These are phyloP conservation scores for Persicaria maculosa DNA, from an alignment of 148 eudicot species.

Conservation along the genomic window DNA sequence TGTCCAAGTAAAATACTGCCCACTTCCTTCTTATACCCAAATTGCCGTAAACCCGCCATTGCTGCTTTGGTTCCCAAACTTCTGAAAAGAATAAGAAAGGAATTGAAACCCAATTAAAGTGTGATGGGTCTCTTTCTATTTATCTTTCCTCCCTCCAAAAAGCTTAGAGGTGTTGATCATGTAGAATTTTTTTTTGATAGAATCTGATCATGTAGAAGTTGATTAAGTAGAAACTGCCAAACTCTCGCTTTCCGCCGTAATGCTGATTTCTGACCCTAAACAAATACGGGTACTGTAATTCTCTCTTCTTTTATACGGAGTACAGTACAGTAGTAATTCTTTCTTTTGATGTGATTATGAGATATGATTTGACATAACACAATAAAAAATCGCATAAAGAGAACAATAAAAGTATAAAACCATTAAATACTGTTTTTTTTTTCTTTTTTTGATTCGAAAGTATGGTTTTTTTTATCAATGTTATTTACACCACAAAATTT, in stretches of 20 bases:
- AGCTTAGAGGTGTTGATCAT: background rate
- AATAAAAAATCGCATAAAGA: background rate
- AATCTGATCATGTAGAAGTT: background rate
- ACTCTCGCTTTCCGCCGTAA: conserved; percentile 10
- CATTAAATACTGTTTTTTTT: background rate
- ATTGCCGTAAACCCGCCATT: conserved; percentile 25
- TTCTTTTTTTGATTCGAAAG: too few relatives aligned
- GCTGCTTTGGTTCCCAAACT: conserved; percentile 7
- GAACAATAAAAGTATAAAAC: background rate
- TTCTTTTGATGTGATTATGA: too few relatives aligned
- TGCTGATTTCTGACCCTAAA: conserved; percentile 8
- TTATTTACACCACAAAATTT: too few relatives aligned
- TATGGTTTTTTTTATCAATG: too few relatives aligned
- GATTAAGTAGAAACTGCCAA: conserved; percentile 7
- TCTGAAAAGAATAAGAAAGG: background rate
- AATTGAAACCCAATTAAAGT: conserved; percentile 1
- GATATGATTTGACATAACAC: background rate
- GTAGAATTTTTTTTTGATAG: background rate
- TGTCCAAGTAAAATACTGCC: conserved; percentile 52
- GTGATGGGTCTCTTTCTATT: background rate
- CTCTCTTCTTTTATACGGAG: background rate
- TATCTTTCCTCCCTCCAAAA: background rate
- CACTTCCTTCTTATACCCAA: conserved; percentile 39
- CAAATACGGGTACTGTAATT: background rate
- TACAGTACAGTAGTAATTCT: too few relatives aligned